Evolutionary conservation across 306 rosid species (phyloP).

Genomic region (Prunus padus): DNA sequence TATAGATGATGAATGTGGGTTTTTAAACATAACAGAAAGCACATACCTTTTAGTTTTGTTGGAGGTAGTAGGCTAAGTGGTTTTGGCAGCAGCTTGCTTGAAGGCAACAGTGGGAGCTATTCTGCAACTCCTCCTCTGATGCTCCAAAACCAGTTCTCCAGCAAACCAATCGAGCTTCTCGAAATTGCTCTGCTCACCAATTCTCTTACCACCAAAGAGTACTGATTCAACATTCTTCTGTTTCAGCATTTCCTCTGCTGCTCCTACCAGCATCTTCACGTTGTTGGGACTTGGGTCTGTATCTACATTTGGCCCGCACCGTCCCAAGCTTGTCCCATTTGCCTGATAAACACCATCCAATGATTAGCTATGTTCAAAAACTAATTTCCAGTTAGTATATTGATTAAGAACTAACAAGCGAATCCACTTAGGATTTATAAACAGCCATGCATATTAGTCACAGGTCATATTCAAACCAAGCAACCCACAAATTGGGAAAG

Average conservation of each 20-base stretch:
- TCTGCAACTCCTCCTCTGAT: constrained; percentile 99
- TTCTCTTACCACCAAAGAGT: constrained; percentile 86
- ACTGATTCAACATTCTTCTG: constrained; percentile 96
- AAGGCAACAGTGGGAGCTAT: constrained; percentile 99
- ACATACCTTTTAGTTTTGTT: constrained; percentile 45
- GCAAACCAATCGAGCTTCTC: constrained; percentile 99
- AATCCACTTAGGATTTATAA: background rate
- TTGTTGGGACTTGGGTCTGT: constrained; percentile 75
- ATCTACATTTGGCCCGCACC: constrained; percentile 68
- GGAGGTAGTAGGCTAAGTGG: constrained; percentile 38
- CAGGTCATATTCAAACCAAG: background rate
- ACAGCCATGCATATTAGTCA: background rate
- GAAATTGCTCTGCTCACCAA: constrained; percentile 72
- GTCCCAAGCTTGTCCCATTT: constrained; percentile 81
- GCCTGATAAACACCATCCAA: constrained; percentile 49
- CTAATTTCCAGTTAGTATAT: background rate
- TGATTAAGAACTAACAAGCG: background rate
- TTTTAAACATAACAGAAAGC: constrained; percentile 30
- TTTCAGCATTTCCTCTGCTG: constrained; percentile 86
- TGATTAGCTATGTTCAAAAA: background rate
- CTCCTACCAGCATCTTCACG: constrained; percentile 69
- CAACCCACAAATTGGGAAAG: background rate
- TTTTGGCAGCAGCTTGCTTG: constrained; percentile 83
- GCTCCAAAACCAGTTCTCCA: constrained; percentile 92
- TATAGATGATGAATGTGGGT: background rate